A percentile compares a stretch with the other conserved stretches of the same genome.
Conservation (phyloP, 345 rosid species). For the Arabidopsis thaliana region DNA sequence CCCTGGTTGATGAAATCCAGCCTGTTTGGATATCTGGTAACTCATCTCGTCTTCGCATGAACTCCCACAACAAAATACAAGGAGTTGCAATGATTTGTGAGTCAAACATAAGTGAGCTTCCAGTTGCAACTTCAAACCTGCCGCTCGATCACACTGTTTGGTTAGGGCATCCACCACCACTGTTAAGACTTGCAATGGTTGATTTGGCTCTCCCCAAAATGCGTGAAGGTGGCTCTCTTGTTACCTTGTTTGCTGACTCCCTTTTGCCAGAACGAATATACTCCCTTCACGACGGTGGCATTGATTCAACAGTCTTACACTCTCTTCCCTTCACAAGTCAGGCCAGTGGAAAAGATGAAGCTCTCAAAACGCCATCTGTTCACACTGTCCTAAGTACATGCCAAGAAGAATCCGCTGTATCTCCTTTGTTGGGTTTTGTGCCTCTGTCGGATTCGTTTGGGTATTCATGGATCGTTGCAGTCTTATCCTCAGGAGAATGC, state of each 20-base stretch:
- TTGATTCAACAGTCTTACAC: constrained; percentile 85
- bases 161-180: constrained; percentile 88
- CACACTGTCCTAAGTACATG: constrained; percentile 87
- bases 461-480: constrained; percentile 84
- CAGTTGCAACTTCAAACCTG: constrained; percentile 59
- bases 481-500: constrained; percentile 72
- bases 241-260: constrained; percentile 73
- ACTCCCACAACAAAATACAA: constrained; percentile 56
- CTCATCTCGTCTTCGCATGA: constrained; percentile 75
- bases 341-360: constrained; percentile 70
- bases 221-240: constrained; percentile 51
- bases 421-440: constrained; percentile 69
- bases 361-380: constrained; percentile 77
- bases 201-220: constrained; percentile 84
- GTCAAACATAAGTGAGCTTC: constrained; percentile 54
- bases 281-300: constrained; percentile 78
- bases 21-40: constrained; percentile 85
- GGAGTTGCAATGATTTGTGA: constrained; percentile 98
- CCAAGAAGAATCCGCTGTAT: constrained; percentile 61
- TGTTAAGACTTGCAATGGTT: constrained; percentile 86
- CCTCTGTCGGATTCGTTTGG: constrained; percentile 86
- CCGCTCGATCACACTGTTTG: constrained; percentile 73
- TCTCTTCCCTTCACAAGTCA: constrained; percentile 95
- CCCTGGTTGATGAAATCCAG: constrained; percentile 96
- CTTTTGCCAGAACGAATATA: constrained; percentile 84